phyloP scores from a whole-genome alignment of 805 yeast genomes.

The Metschnikowia henanensis region DNA sequence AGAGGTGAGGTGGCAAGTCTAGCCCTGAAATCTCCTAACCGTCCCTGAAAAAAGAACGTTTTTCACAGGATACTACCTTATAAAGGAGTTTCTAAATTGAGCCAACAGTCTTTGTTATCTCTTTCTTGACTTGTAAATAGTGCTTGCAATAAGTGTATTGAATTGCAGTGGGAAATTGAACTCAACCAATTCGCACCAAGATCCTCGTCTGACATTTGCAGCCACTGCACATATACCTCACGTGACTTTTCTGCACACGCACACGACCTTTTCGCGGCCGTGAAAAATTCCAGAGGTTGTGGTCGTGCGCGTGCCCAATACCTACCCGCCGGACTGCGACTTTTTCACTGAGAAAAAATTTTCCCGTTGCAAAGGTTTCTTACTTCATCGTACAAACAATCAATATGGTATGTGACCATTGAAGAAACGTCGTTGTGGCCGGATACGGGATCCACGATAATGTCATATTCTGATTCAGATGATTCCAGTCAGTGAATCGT shows the following conservation, averaged over 20 bases:
- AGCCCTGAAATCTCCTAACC: no score
- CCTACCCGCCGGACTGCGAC: slow-evolving; percentile 14
- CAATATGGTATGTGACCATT: slow-evolving; percentile 20
- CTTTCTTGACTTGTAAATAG: no score
- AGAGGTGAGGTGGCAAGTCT: no score
- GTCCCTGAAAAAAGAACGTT: no score
- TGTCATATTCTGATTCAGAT: not conserved
- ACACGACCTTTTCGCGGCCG: not conserved
- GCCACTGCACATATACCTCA: not conserved
- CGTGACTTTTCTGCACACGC: not conserved
- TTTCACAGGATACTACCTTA: no score
- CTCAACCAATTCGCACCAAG: no score
- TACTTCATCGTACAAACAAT: slow-evolving; percentile 13
- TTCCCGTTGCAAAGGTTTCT: slow-evolving; percentile 11
- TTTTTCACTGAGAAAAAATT: slow-evolving; percentile 14
- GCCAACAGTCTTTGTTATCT: no score
- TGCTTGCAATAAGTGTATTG: no score
- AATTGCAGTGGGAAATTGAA: no score
- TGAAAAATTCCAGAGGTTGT: not conserved
- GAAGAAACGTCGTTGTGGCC: not conserved
- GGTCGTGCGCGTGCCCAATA: slow-evolving; percentile 21
- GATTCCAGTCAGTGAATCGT: not conserved
- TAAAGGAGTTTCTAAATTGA: no score
- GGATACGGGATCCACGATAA: not conserved
- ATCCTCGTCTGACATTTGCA: no score